These are phyloP conservation scores for Vitis amurensis DNA, from an alignment of 164 flowering plant genomes.

Conservation along the genomic window DNA sequence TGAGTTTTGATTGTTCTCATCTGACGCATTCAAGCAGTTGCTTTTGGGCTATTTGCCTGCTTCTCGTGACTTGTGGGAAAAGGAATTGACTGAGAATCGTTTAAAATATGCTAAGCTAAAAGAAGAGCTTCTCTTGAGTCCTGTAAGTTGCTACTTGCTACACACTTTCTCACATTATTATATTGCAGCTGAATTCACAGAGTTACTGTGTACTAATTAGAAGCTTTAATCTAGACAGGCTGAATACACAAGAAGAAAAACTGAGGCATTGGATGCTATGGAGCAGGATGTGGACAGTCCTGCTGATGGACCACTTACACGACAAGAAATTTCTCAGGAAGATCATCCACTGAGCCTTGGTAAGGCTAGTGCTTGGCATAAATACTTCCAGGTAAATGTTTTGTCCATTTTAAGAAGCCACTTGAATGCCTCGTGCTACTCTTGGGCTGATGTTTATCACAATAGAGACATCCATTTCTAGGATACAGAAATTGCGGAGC, in stretches of 20 bases:
- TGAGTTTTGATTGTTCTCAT: neutral
- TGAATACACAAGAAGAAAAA: slow-evolving; percentile 30
- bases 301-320: slow-evolving; percentile 35
- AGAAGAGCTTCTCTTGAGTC: slow-evolving; percentile 55
- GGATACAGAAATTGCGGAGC: slow-evolving; percentile 56
- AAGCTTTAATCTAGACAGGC: slow-evolving; percentile 51
- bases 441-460: slow-evolving; percentile 1
- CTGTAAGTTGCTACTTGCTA: slow-evolving; percentile 40
- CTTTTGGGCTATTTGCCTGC: slow-evolving; percentile 62
- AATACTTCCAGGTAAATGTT: slow-evolving; percentile 46
- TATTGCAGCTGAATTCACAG: neutral
- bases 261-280: slow-evolving; percentile 13
- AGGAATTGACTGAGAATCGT: slow-evolving; percentile 45
- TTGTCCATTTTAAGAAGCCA: neutral
- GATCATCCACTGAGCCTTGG: slow-evolving; percentile 60
- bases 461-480: slow-evolving; percentile 17
- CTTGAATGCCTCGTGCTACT: neutral
- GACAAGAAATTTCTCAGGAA: slow-evolving; percentile 49
- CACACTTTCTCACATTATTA: neutral
- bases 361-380: slow-evolving; percentile 57
- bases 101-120: slow-evolving; percentile 51
- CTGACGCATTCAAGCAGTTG: slow-evolving; percentile 31
- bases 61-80: slow-evolving; percentile 53
- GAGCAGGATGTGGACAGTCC: slow-evolving; percentile 19
- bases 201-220: slow-evolving; percentile 16